These are phyloP conservation scores for Colletotrichum navitas DNA, from an alignment of 2,329 filamentous ascomycete species.

Conservation along the genomic window DNA sequence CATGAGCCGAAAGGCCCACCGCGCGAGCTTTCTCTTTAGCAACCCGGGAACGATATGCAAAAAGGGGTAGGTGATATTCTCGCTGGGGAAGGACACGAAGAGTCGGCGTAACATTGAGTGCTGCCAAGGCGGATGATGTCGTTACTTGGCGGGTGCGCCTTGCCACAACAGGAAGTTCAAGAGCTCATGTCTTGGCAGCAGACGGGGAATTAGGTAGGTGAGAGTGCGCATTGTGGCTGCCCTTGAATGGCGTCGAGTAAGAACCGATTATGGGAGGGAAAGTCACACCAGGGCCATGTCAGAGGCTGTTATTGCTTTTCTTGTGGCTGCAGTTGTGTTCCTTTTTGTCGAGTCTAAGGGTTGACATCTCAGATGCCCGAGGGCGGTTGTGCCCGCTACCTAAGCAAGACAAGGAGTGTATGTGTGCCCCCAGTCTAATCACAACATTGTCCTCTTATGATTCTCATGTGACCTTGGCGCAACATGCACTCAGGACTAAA, in stretches of 20 bases:
- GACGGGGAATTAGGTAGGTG: constrained; percentile 1
- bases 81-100: neutral
- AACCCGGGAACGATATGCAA: neutral
- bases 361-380: neutral
- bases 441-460: neutral
- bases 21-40: neutral
- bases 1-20: neutral
- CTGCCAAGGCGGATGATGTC: constrained; percentile 31
- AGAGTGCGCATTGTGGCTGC: neutral
- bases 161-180: constrained; percentile 28
- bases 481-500: too few relatives aligned
- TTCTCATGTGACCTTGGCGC: neutral
- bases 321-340: neutral
- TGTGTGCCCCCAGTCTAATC: neutral
- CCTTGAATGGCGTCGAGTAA: accelerated
- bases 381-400: neutral
- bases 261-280: neutral
- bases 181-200: neutral
- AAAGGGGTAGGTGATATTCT: constrained; percentile 32
- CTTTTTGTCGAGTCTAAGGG: too few relatives aligned
- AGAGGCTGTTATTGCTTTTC: neutral
- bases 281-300: neutral
- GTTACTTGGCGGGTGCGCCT: constrained; percentile 18
- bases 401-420: too few relatives aligned
- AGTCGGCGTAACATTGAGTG: constrained; percentile 7